Evolutionary conservation across 371 early-diverging fungal species (phyloP).

Genomic region (Lichtheimia ornata): DNA sequence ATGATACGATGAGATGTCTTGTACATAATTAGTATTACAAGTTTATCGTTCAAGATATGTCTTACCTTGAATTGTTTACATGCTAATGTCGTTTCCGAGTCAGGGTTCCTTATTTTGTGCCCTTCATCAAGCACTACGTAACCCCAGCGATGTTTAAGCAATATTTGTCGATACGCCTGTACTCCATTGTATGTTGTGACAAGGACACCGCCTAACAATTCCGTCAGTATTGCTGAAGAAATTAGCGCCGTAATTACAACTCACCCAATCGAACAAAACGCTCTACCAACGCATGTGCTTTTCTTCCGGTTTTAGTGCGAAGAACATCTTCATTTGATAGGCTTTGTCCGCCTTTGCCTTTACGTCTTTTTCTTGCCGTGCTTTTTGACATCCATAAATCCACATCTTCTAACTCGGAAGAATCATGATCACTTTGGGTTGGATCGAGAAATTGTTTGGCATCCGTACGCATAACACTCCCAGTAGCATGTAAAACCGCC

Average conservation of each 20-base stretch:
- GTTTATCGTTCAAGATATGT: background rate
- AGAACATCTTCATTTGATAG: conserved; percentile 16
- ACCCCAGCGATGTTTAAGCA: conserved; percentile 81
- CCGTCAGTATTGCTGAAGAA: no score
- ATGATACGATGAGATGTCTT: conserved; percentile 88
- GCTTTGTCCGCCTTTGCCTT: conserved; percentile 15
- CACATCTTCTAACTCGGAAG: conserved; percentile 19
- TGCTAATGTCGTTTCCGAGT: conserved; percentile 83
- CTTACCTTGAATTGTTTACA: conserved; percentile 79
- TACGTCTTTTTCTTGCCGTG: conserved; percentile 35
- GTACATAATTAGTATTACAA: background rate
- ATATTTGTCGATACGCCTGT: conserved; percentile 63
- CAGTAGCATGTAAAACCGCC: conserved; percentile 84
- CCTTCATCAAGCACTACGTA: conserved; percentile 98
- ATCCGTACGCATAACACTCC: conserved; percentile 62
- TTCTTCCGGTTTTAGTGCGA: conserved; percentile 40
- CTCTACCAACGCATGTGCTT: conserved; percentile 36
- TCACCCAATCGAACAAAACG: conserved; percentile 34
- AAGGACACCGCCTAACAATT: conserved; percentile 71
- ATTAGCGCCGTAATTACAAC: background rate
- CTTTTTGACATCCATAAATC: conserved; percentile 4
- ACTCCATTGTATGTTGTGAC: conserved; percentile 89
- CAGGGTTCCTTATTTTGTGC: conserved; percentile 96
- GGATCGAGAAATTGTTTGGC: background rate
- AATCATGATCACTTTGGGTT: background rate